Conservation (phyloP, 2,329 filamentous ascomycete species). For the Diaporthe batatas region DNA sequence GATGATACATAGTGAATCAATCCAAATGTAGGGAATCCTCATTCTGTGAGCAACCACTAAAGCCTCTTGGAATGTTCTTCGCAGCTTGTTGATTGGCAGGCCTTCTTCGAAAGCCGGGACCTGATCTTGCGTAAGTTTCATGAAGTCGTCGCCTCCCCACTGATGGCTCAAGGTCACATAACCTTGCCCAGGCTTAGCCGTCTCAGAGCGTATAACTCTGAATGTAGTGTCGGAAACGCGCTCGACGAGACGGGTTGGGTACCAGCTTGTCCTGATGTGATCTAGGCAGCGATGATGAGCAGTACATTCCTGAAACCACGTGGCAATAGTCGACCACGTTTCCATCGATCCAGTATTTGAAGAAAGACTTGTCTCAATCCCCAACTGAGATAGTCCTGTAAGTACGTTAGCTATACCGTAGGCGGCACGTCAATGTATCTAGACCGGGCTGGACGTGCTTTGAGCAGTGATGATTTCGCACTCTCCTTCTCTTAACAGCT, state of each 20-base stretch:
- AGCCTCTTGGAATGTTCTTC: constrained; percentile 8
- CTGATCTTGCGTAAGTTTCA: not conserved
- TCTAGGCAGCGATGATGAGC: not conserved
- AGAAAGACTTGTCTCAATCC: not conserved
- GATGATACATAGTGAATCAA: constrained; percentile 13
- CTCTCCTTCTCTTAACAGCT: too few species aligned
- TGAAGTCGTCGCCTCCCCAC: not conserved
- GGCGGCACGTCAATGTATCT: too few species aligned
- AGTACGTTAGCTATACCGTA: too few species aligned
- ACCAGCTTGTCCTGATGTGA: not conserved
- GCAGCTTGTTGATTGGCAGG: not conserved
- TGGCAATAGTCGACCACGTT: not conserved
- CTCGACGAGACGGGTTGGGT: not conserved
- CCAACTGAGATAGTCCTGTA: too few species aligned
- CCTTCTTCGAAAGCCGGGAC: not conserved
- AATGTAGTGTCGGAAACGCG: not conserved
- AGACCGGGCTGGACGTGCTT: too few species aligned
- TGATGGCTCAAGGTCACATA: constrained; percentile 3
- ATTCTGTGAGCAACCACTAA: not conserved
- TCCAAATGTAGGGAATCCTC: constrained; percentile 1
- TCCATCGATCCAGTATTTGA: not conserved
- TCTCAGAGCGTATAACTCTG: not conserved
- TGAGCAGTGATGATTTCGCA: too few species aligned
- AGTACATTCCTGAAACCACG: not conserved
- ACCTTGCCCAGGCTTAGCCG: not conserved